Percentiles rank a stretch among this genome's conserved stretches.
These are phyloP conservation scores for Ascoidea asiatica DNA, from an alignment of 805 yeast species.

Conservation along the genomic window DNA sequence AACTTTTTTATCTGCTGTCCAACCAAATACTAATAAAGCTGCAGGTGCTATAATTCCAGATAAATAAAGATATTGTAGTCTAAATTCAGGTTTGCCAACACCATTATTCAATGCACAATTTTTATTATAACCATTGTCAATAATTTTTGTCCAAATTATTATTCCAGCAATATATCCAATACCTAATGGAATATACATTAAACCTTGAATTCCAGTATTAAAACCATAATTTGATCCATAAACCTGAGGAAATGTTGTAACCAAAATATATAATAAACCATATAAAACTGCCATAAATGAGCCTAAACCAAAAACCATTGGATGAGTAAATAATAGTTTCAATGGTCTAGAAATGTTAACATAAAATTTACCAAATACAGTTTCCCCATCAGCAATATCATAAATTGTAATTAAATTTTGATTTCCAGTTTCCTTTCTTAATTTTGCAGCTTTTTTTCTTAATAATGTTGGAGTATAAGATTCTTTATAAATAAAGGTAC, in stretches of 20 bases:
- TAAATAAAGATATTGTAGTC: conserved; percentile 37
- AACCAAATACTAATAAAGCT: conserved; percentile 60
- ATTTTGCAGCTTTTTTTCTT: conserved; percentile 27
- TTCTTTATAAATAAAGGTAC: conserved; percentile 35
- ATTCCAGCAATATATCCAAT: conserved; percentile 41
- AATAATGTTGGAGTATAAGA: conserved; percentile 46
- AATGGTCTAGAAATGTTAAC: conserved; percentile 40
- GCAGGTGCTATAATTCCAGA: conserved; percentile 40
- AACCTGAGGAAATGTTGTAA: conserved; percentile 44
- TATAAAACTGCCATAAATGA: conserved; percentile 51
- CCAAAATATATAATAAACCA: conserved; percentile 52
- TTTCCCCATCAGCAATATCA: conserved; percentile 41
- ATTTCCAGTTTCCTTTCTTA: conserved; percentile 44
- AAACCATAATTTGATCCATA: conserved; percentile 35
- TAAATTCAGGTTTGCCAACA: conserved; percentile 45
- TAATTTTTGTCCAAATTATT: conserved; percentile 30
- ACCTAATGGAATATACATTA: conserved; percentile 45
- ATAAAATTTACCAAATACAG: conserved; percentile 23
- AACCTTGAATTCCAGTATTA: conserved; percentile 34
- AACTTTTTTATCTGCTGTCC: conserved; percentile 45
- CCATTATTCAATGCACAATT: conserved; percentile 32
- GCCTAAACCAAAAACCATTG: conserved; percentile 53
- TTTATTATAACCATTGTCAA: conserved; percentile 25
- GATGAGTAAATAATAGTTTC: conserved; percentile 36
- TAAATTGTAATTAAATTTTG: conserved; percentile 41